Evolutionary conservation across 148 eudicot species (phyloP).

Genomic region (Vaccinium darrowii): DNA sequence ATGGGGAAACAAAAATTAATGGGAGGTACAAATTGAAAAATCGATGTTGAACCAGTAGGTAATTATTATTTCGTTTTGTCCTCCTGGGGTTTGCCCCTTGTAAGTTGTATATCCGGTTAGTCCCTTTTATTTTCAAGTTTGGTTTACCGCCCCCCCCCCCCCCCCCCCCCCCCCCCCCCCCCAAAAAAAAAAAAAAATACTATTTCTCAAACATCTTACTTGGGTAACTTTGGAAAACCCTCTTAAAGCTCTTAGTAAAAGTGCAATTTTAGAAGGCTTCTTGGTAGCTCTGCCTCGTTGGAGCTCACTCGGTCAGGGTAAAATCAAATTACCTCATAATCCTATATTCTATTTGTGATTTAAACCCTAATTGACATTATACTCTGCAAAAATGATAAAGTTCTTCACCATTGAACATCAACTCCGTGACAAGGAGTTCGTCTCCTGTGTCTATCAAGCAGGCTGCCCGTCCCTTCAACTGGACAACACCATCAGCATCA

Average conservation of each 20-base stretch:
- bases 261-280: neutral
- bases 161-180: too few species aligned
- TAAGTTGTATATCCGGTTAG: too few species aligned
- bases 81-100: too few species aligned
- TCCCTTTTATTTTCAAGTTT: too few species aligned
- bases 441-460: slow-evolving; percentile 92
- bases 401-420: slow-evolving; percentile 88
- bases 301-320: neutral
- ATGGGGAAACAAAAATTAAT: neutral
- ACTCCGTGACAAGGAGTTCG: slow-evolving; percentile 90
- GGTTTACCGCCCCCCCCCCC: too few species aligned
- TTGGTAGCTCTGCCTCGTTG: neutral
- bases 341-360: neutral
- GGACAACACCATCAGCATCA: slow-evolving; percentile 92
- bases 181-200: neutral
- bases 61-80: neutral
- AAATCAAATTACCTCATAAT: neutral
- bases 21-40: neutral
- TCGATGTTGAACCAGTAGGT: neutral
- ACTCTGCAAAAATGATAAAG: neutral
- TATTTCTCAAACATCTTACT: neutral
- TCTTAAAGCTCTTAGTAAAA: neutral
- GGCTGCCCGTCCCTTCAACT: slow-evolving; percentile 94
- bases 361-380: neutral
- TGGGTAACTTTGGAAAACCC: neutral